Conservation (phyloP, 176 grass and related monocot species). For the Phyllostachys edulis region DNA sequence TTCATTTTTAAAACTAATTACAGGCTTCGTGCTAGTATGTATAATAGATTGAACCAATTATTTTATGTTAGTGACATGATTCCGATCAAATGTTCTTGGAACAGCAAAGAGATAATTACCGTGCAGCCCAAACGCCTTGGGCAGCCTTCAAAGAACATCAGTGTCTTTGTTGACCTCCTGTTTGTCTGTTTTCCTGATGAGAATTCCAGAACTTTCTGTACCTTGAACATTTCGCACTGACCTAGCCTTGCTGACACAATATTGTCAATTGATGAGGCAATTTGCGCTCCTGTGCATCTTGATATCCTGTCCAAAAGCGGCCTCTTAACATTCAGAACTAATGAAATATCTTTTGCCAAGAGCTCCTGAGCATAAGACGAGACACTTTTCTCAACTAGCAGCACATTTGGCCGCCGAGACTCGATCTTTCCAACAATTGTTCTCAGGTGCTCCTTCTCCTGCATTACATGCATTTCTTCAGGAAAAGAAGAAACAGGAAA, state of each 20-base stretch:
- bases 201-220: constrained; percentile 62
- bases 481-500: constrained; percentile 21
- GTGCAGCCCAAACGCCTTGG: constrained; percentile 87
- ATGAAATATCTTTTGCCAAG: constrained; percentile 79
- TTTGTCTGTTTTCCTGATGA: constrained; percentile 40
- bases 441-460: constrained; percentile 86
- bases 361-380: constrained; percentile 86
- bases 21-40: neutral
- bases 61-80: constrained; percentile 18
- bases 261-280: constrained; percentile 74
- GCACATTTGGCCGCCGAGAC: constrained; percentile 67
- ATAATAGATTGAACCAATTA: constrained; percentile 16
- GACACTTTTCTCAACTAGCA: constrained; percentile 91
- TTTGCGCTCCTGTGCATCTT: constrained; percentile 85
- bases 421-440: constrained; percentile 68
- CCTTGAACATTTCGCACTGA: constrained; percentile 69
- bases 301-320: constrained; percentile 85
- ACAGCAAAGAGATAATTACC: constrained; percentile 48
- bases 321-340: constrained; percentile 94
- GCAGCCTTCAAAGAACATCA: constrained; percentile 99
- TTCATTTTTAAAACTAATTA: constrained; percentile 20
- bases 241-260: constrained; percentile 59
- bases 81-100: constrained; percentile 4
- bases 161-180: constrained; percentile 57
- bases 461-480: constrained; percentile 29